Conservation (phyloP, 768 basidiomycete genomes). For the Agaricus sinodeliciosus region DNA sequence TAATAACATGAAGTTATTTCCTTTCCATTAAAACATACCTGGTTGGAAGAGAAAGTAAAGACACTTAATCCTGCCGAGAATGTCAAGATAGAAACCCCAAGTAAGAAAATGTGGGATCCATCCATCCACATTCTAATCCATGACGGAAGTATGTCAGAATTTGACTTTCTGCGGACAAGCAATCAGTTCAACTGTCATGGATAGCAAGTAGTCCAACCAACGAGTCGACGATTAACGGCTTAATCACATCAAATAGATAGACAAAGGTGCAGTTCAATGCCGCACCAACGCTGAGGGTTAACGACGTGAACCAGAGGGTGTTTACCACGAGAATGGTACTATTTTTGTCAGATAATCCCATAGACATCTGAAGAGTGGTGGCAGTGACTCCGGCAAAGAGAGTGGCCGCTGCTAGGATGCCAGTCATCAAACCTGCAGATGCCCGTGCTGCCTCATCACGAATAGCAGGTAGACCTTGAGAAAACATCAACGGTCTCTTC, state of each 20-base stretch:
- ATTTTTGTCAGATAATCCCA: background rate
- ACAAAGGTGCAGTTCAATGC: background rate
- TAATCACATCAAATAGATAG: no score
- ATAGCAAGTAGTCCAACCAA: no score
- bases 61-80: conserved; percentile 4
- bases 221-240: no score
- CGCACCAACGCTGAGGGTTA: conserved; percentile 5
- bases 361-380: conserved; percentile 16
- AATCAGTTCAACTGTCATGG: background rate
- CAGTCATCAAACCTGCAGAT: background rate
- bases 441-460: background rate
- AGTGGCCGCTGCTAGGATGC: conserved; percentile 18
- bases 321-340: background rate
- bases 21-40: background rate
- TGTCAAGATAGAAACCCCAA: background rate
- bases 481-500: background rate
- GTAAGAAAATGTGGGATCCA: background rate
- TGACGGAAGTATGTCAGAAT: background rate
- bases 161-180: background rate
- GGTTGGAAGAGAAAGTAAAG: conserved; percentile 1
- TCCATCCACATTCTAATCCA: conserved; percentile 2
- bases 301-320: conserved; percentile 1
- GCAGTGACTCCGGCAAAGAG: conserved; percentile 27
- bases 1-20: background rate
- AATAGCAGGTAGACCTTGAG: background rate